Conservation (phyloP, 2,329 filamentous ascomycete species). For the Periglandula ipomoeae region DNA sequence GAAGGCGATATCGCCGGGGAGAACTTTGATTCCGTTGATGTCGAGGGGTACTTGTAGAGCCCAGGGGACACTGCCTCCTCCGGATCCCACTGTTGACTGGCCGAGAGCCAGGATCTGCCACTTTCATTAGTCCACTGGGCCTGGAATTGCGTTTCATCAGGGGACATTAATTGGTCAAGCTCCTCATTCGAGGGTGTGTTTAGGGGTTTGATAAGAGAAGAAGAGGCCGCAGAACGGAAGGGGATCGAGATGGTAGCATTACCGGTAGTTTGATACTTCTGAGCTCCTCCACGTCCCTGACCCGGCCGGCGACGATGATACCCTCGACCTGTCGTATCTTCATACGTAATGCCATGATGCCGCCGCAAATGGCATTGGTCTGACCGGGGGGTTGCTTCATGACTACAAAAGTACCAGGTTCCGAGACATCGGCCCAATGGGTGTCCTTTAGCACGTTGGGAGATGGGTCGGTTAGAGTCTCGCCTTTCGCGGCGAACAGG, state of each 20-base stretch:
- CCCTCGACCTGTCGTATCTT: constrained; percentile 49
- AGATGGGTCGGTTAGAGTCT: constrained; percentile 19
- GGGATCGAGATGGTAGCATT: constrained; percentile 19
- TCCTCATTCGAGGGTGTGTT: too few species aligned
- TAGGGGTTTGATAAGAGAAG: too few species aligned
- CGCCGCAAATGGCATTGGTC: constrained; percentile 63
- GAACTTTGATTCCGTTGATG: constrained; percentile 32
- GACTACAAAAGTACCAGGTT: constrained; percentile 52
- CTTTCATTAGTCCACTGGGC: not conserved
- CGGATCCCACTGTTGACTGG: constrained; percentile 48
- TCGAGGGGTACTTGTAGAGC: constrained; percentile 37
- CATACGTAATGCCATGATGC: constrained; percentile 66
- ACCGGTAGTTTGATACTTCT: constrained; percentile 46
- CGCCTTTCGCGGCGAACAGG: constrained; percentile 51
- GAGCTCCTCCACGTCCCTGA: constrained; percentile 57
- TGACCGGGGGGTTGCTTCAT: constrained; percentile 57
- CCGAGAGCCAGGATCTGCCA: constrained; percentile 45
- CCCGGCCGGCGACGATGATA: constrained; percentile 58
- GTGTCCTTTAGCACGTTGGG: constrained; percentile 46
- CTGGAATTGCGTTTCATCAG: too few species aligned
- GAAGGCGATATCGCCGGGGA: constrained; percentile 58
- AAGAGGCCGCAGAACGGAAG: not conserved
- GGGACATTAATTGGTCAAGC: too few species aligned
- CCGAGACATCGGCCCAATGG: constrained; percentile 61
- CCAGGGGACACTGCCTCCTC: constrained; percentile 46